phyloP scores from a whole-genome alignment of 306 rosid species.

The Sophora flavescens region DNA sequence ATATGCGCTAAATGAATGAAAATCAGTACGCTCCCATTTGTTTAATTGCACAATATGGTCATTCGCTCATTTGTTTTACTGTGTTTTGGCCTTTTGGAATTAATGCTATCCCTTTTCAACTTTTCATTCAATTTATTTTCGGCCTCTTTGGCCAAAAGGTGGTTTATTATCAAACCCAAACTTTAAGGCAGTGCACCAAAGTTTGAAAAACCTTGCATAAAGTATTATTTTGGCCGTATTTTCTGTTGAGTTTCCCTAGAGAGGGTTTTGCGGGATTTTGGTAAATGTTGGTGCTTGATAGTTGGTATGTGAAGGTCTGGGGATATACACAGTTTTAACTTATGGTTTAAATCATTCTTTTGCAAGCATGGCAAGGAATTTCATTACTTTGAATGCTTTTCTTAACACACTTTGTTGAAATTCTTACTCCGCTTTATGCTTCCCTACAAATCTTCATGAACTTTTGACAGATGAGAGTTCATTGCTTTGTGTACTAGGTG shows the following conservation, averaged over 20 bases:
- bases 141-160: no score
- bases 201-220: neutral
- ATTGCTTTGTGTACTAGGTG: conserved; percentile 10
- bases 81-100: neutral
- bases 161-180: neutral
- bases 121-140: neutral
- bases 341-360: conserved; percentile 7
- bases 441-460: conserved; percentile 7
- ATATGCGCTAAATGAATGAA: neutral
- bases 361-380: conserved; percentile 19
- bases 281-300: conserved; percentile 21
- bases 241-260: neutral
- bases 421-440: neutral
- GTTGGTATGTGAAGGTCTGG: neutral
- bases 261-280: conserved; percentile 19
- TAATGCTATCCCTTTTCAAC: neutral
- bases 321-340: neutral
- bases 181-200: conserved; percentile 1
- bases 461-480: conserved; percentile 10
- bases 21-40: neutral
- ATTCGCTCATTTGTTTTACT: conserved; percentile 15
- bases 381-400: neutral
- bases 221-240: neutral
- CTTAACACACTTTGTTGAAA: neutral
- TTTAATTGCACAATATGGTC: neutral